Evolutionary conservation across 164 flowering plant genomes (phyloP).

Genomic region (Amborella trichopoda): DNA sequence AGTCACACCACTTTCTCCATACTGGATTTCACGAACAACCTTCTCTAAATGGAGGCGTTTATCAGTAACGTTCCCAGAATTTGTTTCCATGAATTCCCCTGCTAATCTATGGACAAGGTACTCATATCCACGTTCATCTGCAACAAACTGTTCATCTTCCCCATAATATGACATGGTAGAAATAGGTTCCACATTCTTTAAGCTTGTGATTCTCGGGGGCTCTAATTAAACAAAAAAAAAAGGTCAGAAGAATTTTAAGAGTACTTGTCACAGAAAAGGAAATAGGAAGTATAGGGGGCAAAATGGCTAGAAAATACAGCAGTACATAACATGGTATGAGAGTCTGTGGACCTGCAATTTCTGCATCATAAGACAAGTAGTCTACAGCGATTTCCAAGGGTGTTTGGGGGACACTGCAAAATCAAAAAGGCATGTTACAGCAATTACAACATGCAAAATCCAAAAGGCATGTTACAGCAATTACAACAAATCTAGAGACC

Average conservation of each 20-base stretch:
- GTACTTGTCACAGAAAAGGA: no score
- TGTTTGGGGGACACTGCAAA: conserved; percentile 1
- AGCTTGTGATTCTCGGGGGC: not conserved
- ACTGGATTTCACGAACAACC: conserved; percentile 1
- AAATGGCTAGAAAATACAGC: no score
- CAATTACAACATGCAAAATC: no score
- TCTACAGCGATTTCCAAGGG: not conserved
- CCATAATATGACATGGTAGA: not conserved
- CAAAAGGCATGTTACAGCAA: no score
- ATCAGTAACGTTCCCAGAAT: not conserved
- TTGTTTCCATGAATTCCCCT: not conserved
- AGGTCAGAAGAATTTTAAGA: no score
- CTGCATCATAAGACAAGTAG: not conserved
- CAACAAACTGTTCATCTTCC: not conserved
- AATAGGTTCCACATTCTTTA: not conserved
- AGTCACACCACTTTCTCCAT: not conserved
- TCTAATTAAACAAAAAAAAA: not conserved
- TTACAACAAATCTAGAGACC: no score
- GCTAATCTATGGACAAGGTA: not conserved
- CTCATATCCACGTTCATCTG: conserved; percentile 2
- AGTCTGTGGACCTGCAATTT: conserved; percentile 1
- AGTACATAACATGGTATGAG: no score
- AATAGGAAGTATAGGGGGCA: no score
- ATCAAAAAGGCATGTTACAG: not conserved
- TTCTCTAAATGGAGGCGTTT: not conserved